Conservation (phyloP, 108 stramenopile genomes). For the Phaeodactylum tricornutum region DNA sequence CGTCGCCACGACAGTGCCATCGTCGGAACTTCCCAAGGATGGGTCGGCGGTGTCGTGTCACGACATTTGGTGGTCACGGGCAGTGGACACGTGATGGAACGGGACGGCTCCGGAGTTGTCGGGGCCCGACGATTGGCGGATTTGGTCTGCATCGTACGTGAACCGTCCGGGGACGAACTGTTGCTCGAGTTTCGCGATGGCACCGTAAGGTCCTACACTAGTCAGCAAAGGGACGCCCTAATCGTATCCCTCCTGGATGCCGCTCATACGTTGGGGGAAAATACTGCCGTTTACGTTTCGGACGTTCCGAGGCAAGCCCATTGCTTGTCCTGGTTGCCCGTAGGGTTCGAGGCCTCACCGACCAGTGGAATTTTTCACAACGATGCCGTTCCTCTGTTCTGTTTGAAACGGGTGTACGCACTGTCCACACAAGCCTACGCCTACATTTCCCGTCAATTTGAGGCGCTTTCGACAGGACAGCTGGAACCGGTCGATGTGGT, state of each 20-base stretch:
- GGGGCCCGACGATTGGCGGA: constrained; percentile 23
- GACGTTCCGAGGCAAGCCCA: constrained; percentile 25
- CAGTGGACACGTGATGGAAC: constrained; percentile 33
- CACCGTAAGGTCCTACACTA: constrained; percentile 12
- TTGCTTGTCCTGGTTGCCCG: not conserved
- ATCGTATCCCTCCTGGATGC: constrained; percentile 50
- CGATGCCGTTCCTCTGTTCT: constrained; percentile 36
- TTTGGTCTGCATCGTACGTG: constrained; percentile 36
- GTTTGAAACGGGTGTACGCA: constrained; percentile 43
- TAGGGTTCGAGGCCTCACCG: not conserved
- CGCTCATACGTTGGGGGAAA: constrained; percentile 23
- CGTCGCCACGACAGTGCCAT: constrained; percentile 25
- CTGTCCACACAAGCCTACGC: constrained; percentile 42
- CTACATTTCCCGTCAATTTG: constrained; percentile 18
- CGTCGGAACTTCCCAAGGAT: constrained; percentile 20
- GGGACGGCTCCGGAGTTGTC: constrained; percentile 31
- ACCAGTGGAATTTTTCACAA: not conserved
- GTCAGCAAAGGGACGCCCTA: constrained; percentile 24
- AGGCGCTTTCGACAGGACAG: constrained; percentile 18
- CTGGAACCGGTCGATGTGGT: constrained; percentile 22
- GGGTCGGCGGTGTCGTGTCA: constrained; percentile 33
- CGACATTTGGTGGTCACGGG: constrained; percentile 30
- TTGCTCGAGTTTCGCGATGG: constrained; percentile 36
- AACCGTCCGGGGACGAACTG: constrained; percentile 20
- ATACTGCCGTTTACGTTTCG: constrained; percentile 28